Percentiles rank a stretch among this genome's conserved stretches.
Evolutionary conservation across 306 rosid genomes (phyloP).

Genomic region (Quercus alba): DNA sequence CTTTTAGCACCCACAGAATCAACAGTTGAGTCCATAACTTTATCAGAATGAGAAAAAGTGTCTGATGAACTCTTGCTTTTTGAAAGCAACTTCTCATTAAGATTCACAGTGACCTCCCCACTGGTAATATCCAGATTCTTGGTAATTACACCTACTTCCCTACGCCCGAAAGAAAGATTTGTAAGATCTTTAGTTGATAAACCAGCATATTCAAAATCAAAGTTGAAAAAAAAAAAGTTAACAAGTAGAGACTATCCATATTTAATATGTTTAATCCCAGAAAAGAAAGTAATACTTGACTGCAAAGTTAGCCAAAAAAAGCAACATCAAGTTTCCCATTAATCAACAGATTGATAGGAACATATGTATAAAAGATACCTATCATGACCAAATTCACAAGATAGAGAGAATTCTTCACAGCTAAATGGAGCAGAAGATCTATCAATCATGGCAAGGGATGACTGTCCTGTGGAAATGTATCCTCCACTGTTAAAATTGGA

Average conservation of each 20-base stretch:
- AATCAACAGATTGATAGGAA: not conserved
- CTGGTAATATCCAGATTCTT: constrained; percentile 66
- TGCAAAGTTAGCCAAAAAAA: not conserved
- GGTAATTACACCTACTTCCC: constrained; percentile 90
- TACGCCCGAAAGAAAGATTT: constrained; percentile 50
- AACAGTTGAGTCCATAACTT: constrained; percentile 33
- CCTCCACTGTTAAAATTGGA: constrained; percentile 61
- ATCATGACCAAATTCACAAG: constrained; percentile 87
- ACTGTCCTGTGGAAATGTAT: constrained; percentile 51
- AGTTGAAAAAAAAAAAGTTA: not conserved
- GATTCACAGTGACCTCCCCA: constrained; percentile 74
- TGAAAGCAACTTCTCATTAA: constrained; percentile 69
- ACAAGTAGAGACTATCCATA: not conserved
- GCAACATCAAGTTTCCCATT: not conserved
- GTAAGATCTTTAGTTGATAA: constrained; percentile 4
- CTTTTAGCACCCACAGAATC: constrained; percentile 45
- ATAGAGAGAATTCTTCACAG: constrained; percentile 75
- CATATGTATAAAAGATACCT: constrained; percentile 49
- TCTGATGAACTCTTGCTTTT: constrained; percentile 58
- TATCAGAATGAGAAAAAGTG: constrained; percentile 49
- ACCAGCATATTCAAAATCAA: constrained; percentile 7
- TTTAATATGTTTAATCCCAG: not conserved
- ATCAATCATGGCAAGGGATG: constrained; percentile 52
- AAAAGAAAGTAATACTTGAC: not conserved
- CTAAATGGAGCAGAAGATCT: constrained; percentile 58